These are phyloP conservation scores for Earliella scabrosa DNA, from an alignment of 1,284 basidiomycete species.

Conservation along the genomic window DNA sequence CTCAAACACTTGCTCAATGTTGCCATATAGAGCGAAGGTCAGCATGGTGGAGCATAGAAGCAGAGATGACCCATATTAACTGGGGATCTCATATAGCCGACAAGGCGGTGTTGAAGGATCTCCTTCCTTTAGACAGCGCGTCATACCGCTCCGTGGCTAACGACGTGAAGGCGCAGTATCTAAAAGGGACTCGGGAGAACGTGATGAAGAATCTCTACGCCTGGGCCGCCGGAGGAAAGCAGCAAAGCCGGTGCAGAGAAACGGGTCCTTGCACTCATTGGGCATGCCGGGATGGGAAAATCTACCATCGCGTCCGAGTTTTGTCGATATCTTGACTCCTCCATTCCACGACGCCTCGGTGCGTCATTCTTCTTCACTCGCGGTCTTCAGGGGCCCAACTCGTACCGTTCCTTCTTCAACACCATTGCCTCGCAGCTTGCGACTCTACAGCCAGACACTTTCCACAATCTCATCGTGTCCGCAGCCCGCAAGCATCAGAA, in stretches of 20 bases:
- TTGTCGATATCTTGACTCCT: constrained; percentile 1
- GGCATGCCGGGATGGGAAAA: constrained; percentile 18
- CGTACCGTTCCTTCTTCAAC: no score
- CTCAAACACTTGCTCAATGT: no score
- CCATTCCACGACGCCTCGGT: background rate
- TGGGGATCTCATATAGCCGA: no score
- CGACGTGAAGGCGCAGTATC: constrained; percentile 10
- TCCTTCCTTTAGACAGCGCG: no score
- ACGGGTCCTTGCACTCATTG: constrained; percentile 9
- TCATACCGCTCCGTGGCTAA: constrained; percentile 2
- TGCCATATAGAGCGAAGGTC: no score
- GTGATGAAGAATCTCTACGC: constrained; percentile 7
- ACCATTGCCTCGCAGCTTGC: constrained; percentile 11
- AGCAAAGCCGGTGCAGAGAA: background rate
- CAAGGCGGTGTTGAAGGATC: no score
- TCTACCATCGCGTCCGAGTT: constrained; percentile 19
- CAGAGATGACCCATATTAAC: no score
- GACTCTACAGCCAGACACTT: background rate
- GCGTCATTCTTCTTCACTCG: constrained; percentile 3
- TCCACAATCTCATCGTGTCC: background rate
- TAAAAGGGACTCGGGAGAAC: constrained; percentile 16
- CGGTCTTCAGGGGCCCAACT: no score
- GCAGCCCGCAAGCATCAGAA: no score
- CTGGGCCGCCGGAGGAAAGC: constrained; percentile 8
- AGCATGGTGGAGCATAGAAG: no score